Evolutionary conservation across 1,139 yeast species (phyloP).

Genomic region (Wickerhamomyces sp.): DNA sequence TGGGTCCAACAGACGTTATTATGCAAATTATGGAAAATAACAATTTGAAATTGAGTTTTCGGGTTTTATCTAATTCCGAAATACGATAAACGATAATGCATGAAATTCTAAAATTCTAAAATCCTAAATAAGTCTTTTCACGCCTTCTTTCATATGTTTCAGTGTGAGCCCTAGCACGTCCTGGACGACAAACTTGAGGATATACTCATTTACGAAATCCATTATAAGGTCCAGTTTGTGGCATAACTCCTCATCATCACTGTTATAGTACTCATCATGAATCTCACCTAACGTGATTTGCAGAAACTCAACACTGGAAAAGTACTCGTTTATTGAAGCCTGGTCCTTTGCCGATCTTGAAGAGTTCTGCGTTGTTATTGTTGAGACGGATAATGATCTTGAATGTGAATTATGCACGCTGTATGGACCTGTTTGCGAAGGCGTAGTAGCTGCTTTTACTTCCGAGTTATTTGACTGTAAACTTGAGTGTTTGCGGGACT

Average conservation of each 20-base stretch:
- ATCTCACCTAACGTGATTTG: slow-evolving; percentile 7
- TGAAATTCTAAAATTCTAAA: no score
- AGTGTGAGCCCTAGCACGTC: slow-evolving; percentile 4
- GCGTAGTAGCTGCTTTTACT: neutral
- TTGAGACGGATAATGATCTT: slow-evolving; percentile 6
- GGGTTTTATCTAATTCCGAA: neutral
- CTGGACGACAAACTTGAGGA: slow-evolving; percentile 6
- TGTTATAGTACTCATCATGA: slow-evolving; percentile 1
- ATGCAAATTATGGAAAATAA: no score
- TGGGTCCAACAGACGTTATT: no score
- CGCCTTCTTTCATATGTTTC: slow-evolving; percentile 3
- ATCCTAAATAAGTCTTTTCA: slow-evolving; percentile 1
- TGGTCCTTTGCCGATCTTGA: slow-evolving; percentile 13
- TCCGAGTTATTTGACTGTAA: no score
- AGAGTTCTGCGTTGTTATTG: slow-evolving; percentile 2
- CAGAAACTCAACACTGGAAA: slow-evolving; percentile 7
- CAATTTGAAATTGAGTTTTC: no score
- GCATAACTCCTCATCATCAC: slow-evolving; percentile 2
- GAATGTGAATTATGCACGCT: slow-evolving; percentile 2
- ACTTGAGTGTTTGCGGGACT: no score
- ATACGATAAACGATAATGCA: no score
- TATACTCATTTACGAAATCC: slow-evolving; percentile 7
- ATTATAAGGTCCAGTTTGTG: slow-evolving; percentile 6
- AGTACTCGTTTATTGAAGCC: slow-evolving; percentile 8
- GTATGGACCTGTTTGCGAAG: neutral